These are phyloP conservation scores for Microbotryomycetes sp. DNA, from an alignment of 1,284 basidiomycete genomes.

Conservation along the genomic window DNA sequence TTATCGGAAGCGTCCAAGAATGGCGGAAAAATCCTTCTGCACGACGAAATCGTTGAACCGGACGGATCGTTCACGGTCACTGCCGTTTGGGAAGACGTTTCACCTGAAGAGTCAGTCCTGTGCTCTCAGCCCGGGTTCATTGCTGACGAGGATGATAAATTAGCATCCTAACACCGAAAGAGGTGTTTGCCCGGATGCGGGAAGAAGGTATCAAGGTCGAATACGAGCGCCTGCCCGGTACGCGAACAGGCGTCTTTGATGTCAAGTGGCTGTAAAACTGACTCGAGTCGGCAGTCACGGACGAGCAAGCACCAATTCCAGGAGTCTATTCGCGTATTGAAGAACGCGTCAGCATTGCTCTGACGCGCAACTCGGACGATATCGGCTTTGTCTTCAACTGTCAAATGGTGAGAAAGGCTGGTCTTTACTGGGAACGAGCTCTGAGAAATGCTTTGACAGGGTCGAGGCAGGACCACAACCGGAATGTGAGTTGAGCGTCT, in stretches of 20 bases:
- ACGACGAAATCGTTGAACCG: slow-evolving; percentile 91
- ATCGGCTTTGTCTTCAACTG: slow-evolving; percentile 39
- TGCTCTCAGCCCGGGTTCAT: slow-evolving; percentile 47
- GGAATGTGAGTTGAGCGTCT: slow-evolving; percentile 56
- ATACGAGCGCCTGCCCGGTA: slow-evolving; percentile 68
- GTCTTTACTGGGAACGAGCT: neutral
- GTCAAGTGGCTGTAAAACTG: too few species aligned
- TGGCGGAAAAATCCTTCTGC: slow-evolving; percentile 71
- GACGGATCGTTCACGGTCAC: slow-evolving; percentile 67
- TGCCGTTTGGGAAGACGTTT: slow-evolving; percentile 34
- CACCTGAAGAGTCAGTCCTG: slow-evolving; percentile 18
- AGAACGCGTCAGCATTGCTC: slow-evolving; percentile 59
- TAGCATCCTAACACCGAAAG: slow-evolving; percentile 89
- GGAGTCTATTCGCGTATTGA: slow-evolving; percentile 71
- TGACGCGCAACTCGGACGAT: slow-evolving; percentile 56
- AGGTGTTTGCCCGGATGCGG: slow-evolving; percentile 66
- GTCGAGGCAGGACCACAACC: slow-evolving; percentile 63
- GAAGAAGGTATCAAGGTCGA: slow-evolving; percentile 81
- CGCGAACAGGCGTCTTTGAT: slow-evolving; percentile 46
- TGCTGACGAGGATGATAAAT: slow-evolving; percentile 44
- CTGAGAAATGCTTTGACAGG: slow-evolving; percentile 14
- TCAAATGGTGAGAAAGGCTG: slow-evolving; percentile 41
- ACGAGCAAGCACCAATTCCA: slow-evolving; percentile 89
- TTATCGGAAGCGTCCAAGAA: slow-evolving; percentile 65
- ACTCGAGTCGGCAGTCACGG: slow-evolving; percentile 77